Base-by-base conservation (phyloP, 345 rosid species). In the Dovyalis caffra region DNA sequence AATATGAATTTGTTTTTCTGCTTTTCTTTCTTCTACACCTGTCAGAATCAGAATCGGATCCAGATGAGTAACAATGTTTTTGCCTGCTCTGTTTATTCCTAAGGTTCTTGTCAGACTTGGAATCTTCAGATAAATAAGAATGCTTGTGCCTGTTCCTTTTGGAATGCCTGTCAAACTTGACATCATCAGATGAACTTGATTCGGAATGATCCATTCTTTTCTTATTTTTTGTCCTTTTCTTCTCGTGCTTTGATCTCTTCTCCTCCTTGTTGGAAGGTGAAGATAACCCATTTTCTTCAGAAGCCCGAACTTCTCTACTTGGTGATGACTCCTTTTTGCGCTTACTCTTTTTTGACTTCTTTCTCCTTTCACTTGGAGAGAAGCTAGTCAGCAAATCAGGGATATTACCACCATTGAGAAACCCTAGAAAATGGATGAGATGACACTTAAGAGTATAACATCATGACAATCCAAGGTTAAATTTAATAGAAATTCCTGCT, bases 341-440 rank as follows among this genome's bases (percentile, higher is more conserved):
- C 74, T 71, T 88, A 40, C 74, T 84, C 72, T 77, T 87, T 78
- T 79, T 88, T 35, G 86, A 81, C 70, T 90, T 93, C 77, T 79
- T 84, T 71, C 64, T 81, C 43, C 73, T 82, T 76, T 91, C 87
- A 51, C 80, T 71, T 25, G 92, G 78, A 70, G 87, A 45, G 25
- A 80, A 83, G 74, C 68, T 85, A 60, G 88, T 77, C 82, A 95
- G 83, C 71, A 90, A 79, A 78, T 88, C 77, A 0, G 99, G 96
- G 62, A 95, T 79, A 82, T 71, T 80, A 29, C 77, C 89, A 64
- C 83, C 90, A 31, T 86, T 68, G 43, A 95, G 97, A 85, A 95
- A 95, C 63, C 99, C 98, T 95, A 78, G 28, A 79, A 70, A 68
- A 51, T 73, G 66, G 66, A 60, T 28, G 65, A 21, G 40, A 75